Base-by-base conservation (phyloP, 2,329 filamentous ascomycete genomes). In the Phialocephala subalpina region DNA sequence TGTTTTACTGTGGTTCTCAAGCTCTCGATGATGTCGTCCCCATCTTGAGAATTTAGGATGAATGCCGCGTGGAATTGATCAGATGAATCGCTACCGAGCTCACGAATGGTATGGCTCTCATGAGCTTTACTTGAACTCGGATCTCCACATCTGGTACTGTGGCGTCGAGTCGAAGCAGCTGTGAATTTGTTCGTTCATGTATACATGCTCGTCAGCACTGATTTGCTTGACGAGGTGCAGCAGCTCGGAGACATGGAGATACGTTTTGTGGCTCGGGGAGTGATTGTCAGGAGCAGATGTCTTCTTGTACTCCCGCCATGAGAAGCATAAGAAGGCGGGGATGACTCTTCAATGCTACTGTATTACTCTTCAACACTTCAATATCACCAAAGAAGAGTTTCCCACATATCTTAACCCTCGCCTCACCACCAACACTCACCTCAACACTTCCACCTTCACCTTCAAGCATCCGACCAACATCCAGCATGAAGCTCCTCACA, bases 251-350 rank as follows among this genome's bases (percentile, higher is more conserved):
- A 22, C 20, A 49, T 3, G n/a, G 45, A 49, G 45, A 49, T 45
- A 22, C 1, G 5, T 7, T 49, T 7, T 49, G 12, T 49, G 2
- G n/a, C 22, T 25, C 2, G n/a, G 22, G 22, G 45, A 25, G 20
- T 22, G 45, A 49, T 25, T 49, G 45, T 49, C 14, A 49, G n/a
- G 45, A 49, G 45, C 22, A 49, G n/a, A 49, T 49, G 42, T n/a
- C 22, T 49, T 49, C 20, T 49, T 9, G n/a, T 18, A 6, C 14
- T n/a, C 45, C 2, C 18, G n/a, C 11, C n/a, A 11, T 49, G 45
- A 49, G 20, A 49, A 49, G 45, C 20, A 49, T 11, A 49, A 49
- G 45, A 49, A 11, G 6, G 11, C 5, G n/a, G 22, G 1, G 7
- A 9, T 4, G 4, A 5, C 29, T 33, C 9, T 9, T 33, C 29